phyloP scores from a whole-genome alignment of 179 eudicot genomes.

The Camellia oleifera region DNA sequence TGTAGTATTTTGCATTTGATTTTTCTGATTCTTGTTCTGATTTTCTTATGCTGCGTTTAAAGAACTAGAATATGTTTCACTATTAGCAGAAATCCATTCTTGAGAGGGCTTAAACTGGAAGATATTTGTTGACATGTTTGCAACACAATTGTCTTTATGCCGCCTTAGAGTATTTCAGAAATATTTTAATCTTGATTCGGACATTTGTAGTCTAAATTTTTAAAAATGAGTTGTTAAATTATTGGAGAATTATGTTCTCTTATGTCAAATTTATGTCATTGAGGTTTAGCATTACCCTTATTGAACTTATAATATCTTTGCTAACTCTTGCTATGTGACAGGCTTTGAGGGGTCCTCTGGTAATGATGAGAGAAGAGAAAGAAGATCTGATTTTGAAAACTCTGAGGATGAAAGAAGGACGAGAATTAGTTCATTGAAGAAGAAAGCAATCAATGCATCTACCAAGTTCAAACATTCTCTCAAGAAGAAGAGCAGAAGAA shows the following conservation, averaged over 20 bases:
- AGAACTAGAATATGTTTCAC: conserved; percentile 2
- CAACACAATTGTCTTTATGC: background rate
- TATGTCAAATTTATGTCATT: background rate
- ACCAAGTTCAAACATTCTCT: conserved; percentile 76
- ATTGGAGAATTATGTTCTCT: background rate
- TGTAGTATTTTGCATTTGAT: background rate
- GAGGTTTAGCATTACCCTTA: background rate
- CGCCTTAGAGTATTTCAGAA: background rate
- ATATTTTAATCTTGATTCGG: background rate
- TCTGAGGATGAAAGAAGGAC: conserved; percentile 92
- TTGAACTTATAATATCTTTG: background rate
- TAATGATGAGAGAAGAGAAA: conserved; percentile 68
- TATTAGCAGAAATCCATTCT: background rate
- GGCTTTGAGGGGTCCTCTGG: conserved; percentile 80
- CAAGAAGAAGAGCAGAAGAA: conserved; percentile 72
- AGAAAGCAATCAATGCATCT: conserved; percentile 81
- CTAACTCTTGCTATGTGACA: conserved; percentile 19
- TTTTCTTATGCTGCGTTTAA: background rate
- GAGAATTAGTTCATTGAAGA: conserved; percentile 67
- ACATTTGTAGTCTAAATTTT: background rate
- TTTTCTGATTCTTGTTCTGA: background rate
- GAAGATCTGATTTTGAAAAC: conserved; percentile 79
- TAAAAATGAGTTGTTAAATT: background rate
- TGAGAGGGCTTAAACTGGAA: background rate
- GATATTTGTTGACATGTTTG: background rate